A percentile compares a stretch with the other conserved stretches of the same genome.
These are phyloP conservation scores for Cutaneotrichosporon dermatis DNA, from an alignment of 1,284 basidiomycete species.

Conservation along the genomic window DNA sequence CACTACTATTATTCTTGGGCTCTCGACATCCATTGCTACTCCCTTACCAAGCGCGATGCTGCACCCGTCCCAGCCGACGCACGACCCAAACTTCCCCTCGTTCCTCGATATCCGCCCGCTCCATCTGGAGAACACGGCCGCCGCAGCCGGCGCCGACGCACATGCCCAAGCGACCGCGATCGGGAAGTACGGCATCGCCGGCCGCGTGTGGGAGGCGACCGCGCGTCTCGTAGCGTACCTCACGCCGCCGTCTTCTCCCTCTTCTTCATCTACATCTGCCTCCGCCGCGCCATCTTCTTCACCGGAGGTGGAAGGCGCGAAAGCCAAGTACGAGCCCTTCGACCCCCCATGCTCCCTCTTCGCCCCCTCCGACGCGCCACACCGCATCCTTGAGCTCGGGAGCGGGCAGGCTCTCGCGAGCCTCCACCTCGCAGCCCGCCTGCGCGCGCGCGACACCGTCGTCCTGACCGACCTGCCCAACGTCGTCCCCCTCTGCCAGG, in stretches of 20 bases:
- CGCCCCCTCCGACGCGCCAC: slow-evolving; percentile 3
- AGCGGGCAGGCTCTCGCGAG: slow-evolving; percentile 44
- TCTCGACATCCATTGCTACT: neutral
- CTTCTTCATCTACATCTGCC: no score
- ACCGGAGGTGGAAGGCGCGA: no score
- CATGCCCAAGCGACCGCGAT: slow-evolving; percentile 35
- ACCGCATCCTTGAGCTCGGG: slow-evolving; percentile 40
- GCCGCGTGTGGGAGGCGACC: slow-evolving; percentile 46
- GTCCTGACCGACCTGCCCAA: slow-evolving; percentile 42
- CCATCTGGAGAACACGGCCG: slow-evolving; percentile 13
- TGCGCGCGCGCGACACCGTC: slow-evolving; percentile 25
- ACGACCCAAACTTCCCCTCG: slow-evolving; percentile 47
- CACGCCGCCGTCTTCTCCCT: slow-evolving; percentile 16
- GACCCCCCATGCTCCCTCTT: slow-evolving; percentile 42
- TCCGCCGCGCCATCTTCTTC: no score
- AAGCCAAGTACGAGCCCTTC: slow-evolving; percentile 8
- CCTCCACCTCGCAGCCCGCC: slow-evolving; percentile 34
- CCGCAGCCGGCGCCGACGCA: slow-evolving; percentile 14
- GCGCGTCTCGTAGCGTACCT: slow-evolving; percentile 39
- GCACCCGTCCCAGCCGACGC: neutral
- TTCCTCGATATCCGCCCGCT: slow-evolving; percentile 41
- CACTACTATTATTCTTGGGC: no score
- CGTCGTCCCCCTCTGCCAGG: slow-evolving; percentile 39
- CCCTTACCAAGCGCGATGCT: no score
- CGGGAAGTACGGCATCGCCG: slow-evolving; percentile 44